A percentile compares a stretch with the other conserved stretches of the same genome.
Evolutionary conservation across 371 early-diverging fungal species (phyloP).

Genomic region (Mucor racemosus): DNA sequence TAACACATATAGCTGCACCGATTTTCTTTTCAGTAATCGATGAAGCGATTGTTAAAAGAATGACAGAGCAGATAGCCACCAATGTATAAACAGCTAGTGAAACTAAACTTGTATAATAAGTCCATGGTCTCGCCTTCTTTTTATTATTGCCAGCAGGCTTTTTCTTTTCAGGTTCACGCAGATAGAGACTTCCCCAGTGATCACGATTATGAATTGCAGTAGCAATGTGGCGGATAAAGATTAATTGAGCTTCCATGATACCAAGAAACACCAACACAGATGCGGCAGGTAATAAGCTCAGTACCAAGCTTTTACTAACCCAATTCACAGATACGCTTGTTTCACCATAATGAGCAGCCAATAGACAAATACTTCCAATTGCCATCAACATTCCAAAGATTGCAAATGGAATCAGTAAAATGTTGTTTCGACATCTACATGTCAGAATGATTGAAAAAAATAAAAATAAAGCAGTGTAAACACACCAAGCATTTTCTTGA

Average conservation of each 20-base stretch:
- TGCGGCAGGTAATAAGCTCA: constrained; percentile 17
- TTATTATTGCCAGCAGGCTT: background rate
- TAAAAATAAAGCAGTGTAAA: constrained; percentile 33
- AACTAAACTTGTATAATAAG: constrained; percentile 22
- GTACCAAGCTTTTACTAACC: constrained; percentile 19
- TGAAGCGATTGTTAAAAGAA: background rate
- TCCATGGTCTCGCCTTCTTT: constrained; percentile 22
- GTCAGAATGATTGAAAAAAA: constrained; percentile 19
- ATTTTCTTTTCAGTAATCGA: background rate
- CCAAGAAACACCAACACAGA: constrained; percentile 23
- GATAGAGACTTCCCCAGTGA: constrained; percentile 32
- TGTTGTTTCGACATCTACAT: constrained; percentile 27
- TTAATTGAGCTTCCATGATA: constrained; percentile 33
- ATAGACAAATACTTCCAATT: constrained; percentile 11
- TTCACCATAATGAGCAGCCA: background rate
- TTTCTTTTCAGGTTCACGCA: constrained; percentile 28
- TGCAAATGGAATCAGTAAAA: constrained; percentile 36
- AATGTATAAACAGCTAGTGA: constrained; percentile 12
- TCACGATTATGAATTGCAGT: constrained; percentile 30
- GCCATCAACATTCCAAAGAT: constrained; percentile 18
- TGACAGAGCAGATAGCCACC: constrained; percentile 7
- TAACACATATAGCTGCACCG: constrained; percentile 21
- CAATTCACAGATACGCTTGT: background rate
- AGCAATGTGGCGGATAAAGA: constrained; percentile 28
- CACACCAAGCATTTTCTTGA: constrained; percentile 40